phyloP scores from a whole-genome alignment of 495 filamentous ascomycete species.

The Letharia lupina region DNA sequence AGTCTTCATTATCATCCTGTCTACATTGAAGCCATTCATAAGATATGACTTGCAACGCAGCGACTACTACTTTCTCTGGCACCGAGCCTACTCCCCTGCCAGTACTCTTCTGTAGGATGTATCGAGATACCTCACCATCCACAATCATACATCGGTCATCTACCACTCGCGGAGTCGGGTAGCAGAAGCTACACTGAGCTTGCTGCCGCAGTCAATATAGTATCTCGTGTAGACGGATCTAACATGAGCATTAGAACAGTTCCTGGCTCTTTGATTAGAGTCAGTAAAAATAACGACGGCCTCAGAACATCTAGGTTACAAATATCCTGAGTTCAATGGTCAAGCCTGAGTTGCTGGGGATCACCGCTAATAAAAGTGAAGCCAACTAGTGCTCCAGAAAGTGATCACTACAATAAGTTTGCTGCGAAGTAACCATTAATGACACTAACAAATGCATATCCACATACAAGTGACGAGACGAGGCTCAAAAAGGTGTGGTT shows the following conservation, averaged over 20 bases:
- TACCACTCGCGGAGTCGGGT: background rate
- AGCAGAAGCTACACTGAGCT: background rate
- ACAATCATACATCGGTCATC: background rate
- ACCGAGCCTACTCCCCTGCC: background rate
- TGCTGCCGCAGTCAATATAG: background rate
- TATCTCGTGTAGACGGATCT: background rate
- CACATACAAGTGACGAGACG: background rate
- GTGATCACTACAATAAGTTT: background rate
- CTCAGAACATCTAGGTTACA: background rate
- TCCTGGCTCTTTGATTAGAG: background rate
- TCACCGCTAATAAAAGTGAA: background rate
- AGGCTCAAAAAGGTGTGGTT: background rate
- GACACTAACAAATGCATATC: background rate
- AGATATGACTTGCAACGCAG: background rate
- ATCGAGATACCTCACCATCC: background rate
- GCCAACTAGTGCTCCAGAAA: background rate
- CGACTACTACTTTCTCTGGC: background rate
- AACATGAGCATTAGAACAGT: background rate
- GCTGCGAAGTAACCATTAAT: background rate
- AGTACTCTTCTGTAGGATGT: background rate
- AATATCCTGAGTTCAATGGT: background rate
- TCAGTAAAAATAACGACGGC: background rate
- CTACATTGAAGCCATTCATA: background rate
- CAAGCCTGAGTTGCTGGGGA: background rate
- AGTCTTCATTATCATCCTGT: background rate